Evolutionary conservation across 257 asterid genomes (phyloP), one percentile per base, ranked within the genome.

Genomic region (Nicotiana otophora): DNA sequence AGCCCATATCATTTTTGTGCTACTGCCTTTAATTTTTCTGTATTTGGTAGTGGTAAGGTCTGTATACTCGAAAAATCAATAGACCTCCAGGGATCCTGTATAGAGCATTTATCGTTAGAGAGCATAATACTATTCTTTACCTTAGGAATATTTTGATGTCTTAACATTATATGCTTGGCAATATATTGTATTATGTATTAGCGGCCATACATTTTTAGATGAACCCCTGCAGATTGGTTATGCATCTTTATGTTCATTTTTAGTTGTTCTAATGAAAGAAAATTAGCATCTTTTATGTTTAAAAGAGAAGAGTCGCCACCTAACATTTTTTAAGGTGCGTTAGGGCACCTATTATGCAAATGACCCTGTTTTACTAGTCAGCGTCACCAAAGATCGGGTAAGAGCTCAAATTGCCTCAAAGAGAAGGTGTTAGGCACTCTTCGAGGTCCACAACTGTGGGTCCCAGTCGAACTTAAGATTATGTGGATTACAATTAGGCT

Each of bases 41-140:
- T 31, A 31, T 69, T 39, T 57, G 64, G 80, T 83, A 23, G 53
- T 42, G 65, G 58, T 86, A 87, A 62, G 87, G 58, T 67, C 34
- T 86, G 82, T 70, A 83, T 64, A 83, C 66, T 75, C 60, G 76
- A 82, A 62, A 20, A 31, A 36, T 83, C 80, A 66, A 28, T 79
- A 78, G 82, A 84, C 85, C 82, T 85, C 80, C 69, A 34, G 86
- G 88, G 87, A 82, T 82, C 81, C 65, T 91, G 93, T 92, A 91
- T 86, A 92, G 97, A 84, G 82, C 54, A 68, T 84, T 28, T 23
- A 69, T 66, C 51, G 61, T 26, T 81, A 48, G 79, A 74, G 36
- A 7, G 23, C 79, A 46, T 14, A 48, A 74, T 48, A 74, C 80
- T 74, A 74, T 74, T 74, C 62, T 74, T 74, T 74, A 74, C 62